Evolutionary conservation across 768 basidiomycete genomes (phyloP), one percentile per base, ranked within the genome.

Genomic region (Chiua virens): DNA sequence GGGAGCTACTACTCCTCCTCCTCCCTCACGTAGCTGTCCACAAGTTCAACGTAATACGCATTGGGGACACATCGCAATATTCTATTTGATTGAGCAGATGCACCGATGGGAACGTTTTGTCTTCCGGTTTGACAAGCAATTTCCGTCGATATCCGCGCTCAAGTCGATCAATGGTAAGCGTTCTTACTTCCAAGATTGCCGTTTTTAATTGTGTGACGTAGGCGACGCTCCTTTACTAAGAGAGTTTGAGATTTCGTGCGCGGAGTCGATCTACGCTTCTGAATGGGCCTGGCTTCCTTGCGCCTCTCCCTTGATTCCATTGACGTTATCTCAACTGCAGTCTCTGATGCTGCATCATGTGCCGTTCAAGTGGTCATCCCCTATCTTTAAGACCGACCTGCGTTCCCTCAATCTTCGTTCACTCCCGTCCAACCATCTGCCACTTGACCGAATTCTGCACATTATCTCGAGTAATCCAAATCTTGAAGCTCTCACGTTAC

Each of bases 61-160:
- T 48, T 92, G 89, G 89, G 89, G 87, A 0, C 82, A 89, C 56
- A 86, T 92, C 28, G 86, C 85, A 1, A 81, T 91, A 40, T 89
- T 78, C 65, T 92, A 91, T 63, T 69, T 92, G 20, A 82, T 85
- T 3, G 81, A 87, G 57, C 86, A 89, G 64, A 90, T 90, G 82
- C 82, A 82, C 56, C 79, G 89, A 25, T 92, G 89, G 89, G 78
- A 87, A 62, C 76, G 88, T 21, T 92, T 92, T 58, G 78, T 90
- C 11, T 90, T 92, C 60, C 74, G 85, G 37, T 91, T 88, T 57
- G 87, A 89, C 61, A 85, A 81, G 64, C 84, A 85, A 30, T 90
- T 90, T 66, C 70, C 81, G 17, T 88, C 87, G 4, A 79, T 89
- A 71, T 73, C 75, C 50, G 87, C 89, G 8, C 75, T 92, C 55